Evolutionary conservation across 192 early-diverging fungal species (phyloP).

Genomic region (Backusella australiensis): DNA sequence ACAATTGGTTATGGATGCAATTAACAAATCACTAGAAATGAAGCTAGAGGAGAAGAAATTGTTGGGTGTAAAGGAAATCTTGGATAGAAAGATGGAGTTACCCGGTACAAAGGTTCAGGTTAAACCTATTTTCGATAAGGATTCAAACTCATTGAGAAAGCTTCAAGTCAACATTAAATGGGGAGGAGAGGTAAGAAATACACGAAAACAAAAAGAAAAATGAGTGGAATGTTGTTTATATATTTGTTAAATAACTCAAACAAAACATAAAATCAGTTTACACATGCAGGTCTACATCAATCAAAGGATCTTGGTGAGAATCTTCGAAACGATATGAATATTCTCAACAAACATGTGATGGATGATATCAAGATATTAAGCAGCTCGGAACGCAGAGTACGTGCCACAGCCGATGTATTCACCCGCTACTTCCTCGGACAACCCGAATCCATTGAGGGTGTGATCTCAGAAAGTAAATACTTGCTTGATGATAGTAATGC

Average conservation of each 20-base stretch:
- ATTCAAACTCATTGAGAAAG: conserved; percentile 54
- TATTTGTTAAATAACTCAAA: background rate
- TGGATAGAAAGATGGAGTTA: conserved; percentile 75
- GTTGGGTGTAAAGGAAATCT: conserved; percentile 68
- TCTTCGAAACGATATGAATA: conserved; percentile 85
- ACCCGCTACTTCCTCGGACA: conserved; percentile 63
- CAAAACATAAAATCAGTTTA: conserved; percentile 57
- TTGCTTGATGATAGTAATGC: conserved; percentile 95
- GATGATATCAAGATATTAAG: conserved; percentile 86
- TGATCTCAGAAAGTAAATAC: conserved; percentile 77
- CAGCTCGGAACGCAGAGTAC: conserved; percentile 87
- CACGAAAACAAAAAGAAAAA: too few species aligned
- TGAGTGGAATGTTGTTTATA: too few species aligned
- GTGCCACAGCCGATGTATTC: conserved; percentile 85
- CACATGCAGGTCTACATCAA: conserved; percentile 90
- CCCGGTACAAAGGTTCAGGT: conserved; percentile 93
- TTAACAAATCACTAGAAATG: conserved; percentile 38
- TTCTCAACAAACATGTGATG: conserved; percentile 83
- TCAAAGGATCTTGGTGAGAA: conserved; percentile 90
- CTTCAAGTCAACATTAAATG: conserved; percentile 96
- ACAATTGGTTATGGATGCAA: conserved; percentile 59
- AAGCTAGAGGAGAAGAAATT: conserved; percentile 56
- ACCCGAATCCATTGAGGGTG: conserved; percentile 54
- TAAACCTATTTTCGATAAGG: conserved; percentile 74
- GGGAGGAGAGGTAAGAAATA: conserved; percentile 74